Evolutionary conservation across 768 basidiomycete genomes (phyloP), one percentile per base, ranked within the genome.

Genomic region (Saitozyma sp.): DNA sequence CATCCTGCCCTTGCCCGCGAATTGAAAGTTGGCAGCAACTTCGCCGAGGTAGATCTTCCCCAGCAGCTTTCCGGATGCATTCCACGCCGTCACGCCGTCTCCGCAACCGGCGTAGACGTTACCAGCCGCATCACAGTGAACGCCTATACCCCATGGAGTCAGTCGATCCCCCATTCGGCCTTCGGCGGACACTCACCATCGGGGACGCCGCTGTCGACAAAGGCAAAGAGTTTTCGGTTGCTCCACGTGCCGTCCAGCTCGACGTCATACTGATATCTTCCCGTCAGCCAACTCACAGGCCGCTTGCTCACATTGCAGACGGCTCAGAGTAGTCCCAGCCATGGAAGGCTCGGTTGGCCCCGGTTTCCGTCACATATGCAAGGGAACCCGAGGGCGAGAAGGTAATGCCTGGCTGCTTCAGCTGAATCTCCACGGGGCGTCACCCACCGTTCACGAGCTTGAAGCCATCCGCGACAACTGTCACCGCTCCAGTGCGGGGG

Each of bases 391-490:
- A 85, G 1, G 81, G 78, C n/a, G 84, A 84, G 74, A 91, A 87
- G 0, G 88, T 87, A 56, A 91, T 84, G 1, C 89, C 73, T 75
- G 48, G 11, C 37, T 19, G 29, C n/a, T 40, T 59, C 19, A 69
- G 61, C 8, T 39, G 53, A 8, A 59, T 16, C 8, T 14, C 45
- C 19, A n/a, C 58, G n/a, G 38, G 61, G 7, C 17, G 45, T 10
- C n/a, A 67, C 64, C 43, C 38, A 70, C 76, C 91, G 70, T 91
- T 92, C 50, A 84, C 84, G 65, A 84, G 84, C 61, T 84, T 83
- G 70, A 91, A 88, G 16, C 86, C 87, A 65, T 89, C 87, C 2
- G 91, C 89, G 3, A 90, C 87, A 7, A 88, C 87, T 3, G 85
- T 84, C 6, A 91, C 84, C 40, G 84, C 77, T 4, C 88, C 83